phyloP scores from a whole-genome alignment of 2,329 filamentous ascomycete species.

The Claviceps humidiphila region DNA sequence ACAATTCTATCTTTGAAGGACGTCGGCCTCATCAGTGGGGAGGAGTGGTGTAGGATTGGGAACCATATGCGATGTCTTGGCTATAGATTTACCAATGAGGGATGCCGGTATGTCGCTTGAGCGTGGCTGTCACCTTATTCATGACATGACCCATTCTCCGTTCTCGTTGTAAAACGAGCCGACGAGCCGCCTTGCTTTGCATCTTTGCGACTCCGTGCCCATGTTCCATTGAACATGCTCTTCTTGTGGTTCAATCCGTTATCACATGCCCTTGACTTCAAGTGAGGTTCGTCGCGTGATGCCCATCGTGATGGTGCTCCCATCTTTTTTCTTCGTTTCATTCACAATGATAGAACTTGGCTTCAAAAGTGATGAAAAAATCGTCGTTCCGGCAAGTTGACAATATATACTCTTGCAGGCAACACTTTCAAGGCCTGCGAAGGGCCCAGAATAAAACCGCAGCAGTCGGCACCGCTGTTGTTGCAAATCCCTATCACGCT shows the following conservation, averaged over 20 bases:
- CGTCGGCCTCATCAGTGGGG: constrained; percentile 48
- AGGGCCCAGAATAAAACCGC: constrained; percentile 42
- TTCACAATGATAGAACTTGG: too few relatives aligned
- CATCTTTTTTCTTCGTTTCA: not conserved
- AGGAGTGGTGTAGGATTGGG: constrained; percentile 49
- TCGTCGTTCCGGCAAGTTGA: not conserved
- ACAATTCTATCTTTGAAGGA: constrained; percentile 50
- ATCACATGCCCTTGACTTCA: not conserved
- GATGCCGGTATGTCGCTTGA: constrained; percentile 40
- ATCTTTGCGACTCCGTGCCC: not conserved
- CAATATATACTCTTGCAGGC: constrained; percentile 22
- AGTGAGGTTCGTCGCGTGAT: not conserved
- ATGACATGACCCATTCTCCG: not conserved
- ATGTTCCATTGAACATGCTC: not conserved
- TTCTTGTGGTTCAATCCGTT: not conserved
- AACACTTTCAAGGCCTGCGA: constrained; percentile 48
- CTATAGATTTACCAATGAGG: constrained; percentile 52
- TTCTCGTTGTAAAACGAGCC: not conserved
- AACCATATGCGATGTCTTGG: constrained; percentile 45
- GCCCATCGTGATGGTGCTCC: not conserved
- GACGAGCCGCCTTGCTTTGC: not conserved
- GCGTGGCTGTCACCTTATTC: not conserved
- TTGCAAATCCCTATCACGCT: constrained; percentile 23
- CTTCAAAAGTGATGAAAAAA: too few relatives aligned
- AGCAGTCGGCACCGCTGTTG: constrained; percentile 16